phyloP scores from a whole-genome alignment of 1,139 yeast species.

The Pichia sp. region DNA sequence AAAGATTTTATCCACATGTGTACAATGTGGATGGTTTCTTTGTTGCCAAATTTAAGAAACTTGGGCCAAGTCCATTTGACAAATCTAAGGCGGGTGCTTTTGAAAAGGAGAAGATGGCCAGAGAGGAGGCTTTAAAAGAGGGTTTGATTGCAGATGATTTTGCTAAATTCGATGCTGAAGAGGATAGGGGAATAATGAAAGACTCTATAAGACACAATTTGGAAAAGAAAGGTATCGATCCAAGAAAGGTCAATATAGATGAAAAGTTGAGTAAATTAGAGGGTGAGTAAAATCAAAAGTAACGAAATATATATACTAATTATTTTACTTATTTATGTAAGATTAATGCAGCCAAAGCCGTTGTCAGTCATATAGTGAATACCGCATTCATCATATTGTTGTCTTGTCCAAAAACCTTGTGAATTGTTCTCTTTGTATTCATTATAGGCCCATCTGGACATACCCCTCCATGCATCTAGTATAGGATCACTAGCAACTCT shows the following conservation, averaged over 20 bases:
- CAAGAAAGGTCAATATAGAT: slow-evolving; percentile 41
- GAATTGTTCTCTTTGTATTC: slow-evolving; percentile 17
- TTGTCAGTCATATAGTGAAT: slow-evolving; percentile 87
- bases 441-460: slow-evolving; percentile 71
- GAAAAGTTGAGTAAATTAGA: slow-evolving; percentile 23
- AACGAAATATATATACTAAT: not conserved
- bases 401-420: slow-evolving; percentile 44
- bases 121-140: slow-evolving; percentile 75
- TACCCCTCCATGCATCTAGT: slow-evolving; percentile 90
- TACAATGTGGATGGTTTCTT: slow-evolving; percentile 98
- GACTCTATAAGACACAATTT: slow-evolving; percentile 68
- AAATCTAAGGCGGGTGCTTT: slow-evolving; percentile 83
- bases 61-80: slow-evolving; percentile 80
- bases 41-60: slow-evolving; percentile 94
- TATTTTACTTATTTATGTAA: slow-evolving; percentile 12
- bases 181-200: slow-evolving; percentile 71
- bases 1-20: slow-evolving; percentile 97
- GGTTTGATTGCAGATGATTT: slow-evolving; percentile 84
- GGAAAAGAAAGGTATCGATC: slow-evolving; percentile 80
- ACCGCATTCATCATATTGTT: slow-evolving; percentile 86
- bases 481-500: slow-evolving; percentile 63
- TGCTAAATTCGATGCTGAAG: slow-evolving; percentile 73
- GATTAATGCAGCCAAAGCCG: slow-evolving; percentile 50
- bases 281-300: slow-evolving; percentile 1
- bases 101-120: slow-evolving; percentile 77